A percentile compares a stretch with the other conserved stretches of the same genome.
Evolutionary conservation across 495 filamentous ascomycete genomes (phyloP).

Genomic region (Neurospora sp.): DNA sequence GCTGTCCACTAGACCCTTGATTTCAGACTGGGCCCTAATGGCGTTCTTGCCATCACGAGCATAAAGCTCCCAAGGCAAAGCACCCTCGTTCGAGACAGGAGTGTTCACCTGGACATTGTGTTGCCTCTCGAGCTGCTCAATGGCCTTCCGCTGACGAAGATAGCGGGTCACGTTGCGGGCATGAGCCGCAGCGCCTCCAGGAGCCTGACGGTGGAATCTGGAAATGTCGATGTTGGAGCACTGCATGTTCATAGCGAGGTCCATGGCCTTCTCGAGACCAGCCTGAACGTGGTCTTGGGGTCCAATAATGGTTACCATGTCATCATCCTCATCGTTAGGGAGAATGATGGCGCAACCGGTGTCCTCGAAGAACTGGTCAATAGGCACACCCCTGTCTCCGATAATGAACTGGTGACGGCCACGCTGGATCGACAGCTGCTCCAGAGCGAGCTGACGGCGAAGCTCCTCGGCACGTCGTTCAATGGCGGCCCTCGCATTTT

Average conservation of each 20-base stretch:
- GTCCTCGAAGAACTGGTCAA: slow-evolving; percentile 77
- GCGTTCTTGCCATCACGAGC: slow-evolving; percentile 74
- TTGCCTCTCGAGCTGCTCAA: slow-evolving; percentile 64
- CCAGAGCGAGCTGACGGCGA: slow-evolving; percentile 54
- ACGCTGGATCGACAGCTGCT: slow-evolving; percentile 64
- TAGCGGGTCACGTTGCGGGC: slow-evolving; percentile 80
- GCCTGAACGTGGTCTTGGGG: slow-evolving; percentile 58
- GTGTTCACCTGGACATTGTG: slow-evolving; percentile 76
- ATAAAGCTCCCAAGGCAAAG: slow-evolving; percentile 75
- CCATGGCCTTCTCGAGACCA: slow-evolving; percentile 69
- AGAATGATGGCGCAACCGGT: slow-evolving; percentile 85
- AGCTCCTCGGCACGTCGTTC: slow-evolving; percentile 66
- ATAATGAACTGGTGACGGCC: slow-evolving; percentile 87
- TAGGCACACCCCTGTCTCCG: slow-evolving; percentile 62
- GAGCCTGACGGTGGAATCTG: slow-evolving; percentile 62
- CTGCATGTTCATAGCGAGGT: slow-evolving; percentile 74
- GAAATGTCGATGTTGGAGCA: slow-evolving; percentile 68
- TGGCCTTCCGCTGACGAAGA: slow-evolving; percentile 61
- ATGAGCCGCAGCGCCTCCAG: slow-evolving; percentile 59
- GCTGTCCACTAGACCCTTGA: slow-evolving; percentile 66
- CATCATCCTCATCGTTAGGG: slow-evolving; percentile 62
- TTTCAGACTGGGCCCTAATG: slow-evolving; percentile 68
- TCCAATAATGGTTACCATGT: slow-evolving; percentile 75
- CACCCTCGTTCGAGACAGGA: slow-evolving; percentile 49
- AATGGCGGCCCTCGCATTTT: slow-evolving; percentile 67